phyloP scores from a whole-genome alignment of 306 rosid genomes.

The Vigna mungo region DNA sequence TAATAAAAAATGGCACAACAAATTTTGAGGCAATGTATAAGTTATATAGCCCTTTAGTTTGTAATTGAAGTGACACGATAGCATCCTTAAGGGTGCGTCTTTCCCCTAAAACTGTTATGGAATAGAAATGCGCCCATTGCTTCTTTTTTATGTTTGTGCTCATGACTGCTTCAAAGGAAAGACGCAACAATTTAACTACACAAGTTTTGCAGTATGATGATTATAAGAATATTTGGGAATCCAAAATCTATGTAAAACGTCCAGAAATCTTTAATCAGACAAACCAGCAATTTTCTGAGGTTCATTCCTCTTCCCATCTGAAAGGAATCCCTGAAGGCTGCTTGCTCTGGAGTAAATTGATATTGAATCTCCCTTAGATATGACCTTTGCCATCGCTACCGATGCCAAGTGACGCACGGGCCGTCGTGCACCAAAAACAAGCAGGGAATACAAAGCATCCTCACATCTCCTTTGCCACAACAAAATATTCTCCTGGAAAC shows the following conservation, averaged over 20 bases:
- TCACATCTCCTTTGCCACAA: conserved; percentile 98
- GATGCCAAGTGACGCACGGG: conserved; percentile 98
- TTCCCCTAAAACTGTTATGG: neutral
- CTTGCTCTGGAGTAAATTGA: conserved; percentile 94
- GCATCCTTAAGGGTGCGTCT: too few relatives aligned
- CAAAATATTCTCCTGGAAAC: conserved; percentile 80
- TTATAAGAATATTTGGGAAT: conserved; percentile 18
- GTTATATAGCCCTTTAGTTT: neutral
- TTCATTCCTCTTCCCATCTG: conserved; percentile 85
- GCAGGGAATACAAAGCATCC: conserved; percentile 85
- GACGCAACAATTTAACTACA: conserved; percentile 24
- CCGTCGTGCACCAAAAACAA: conserved; percentile 88
- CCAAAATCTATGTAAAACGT: conserved; percentile 39
- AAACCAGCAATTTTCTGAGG: conserved; percentile 89
- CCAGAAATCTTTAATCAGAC: conserved; percentile 42
- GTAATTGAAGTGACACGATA: neutral
- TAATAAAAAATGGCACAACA: neutral
- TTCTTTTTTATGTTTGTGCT: conserved; percentile 16
- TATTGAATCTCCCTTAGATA: conserved; percentile 86
- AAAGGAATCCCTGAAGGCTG: conserved; percentile 96
- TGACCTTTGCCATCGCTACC: conserved; percentile 84
- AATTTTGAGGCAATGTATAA: neutral
- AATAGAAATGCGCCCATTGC: neutral
- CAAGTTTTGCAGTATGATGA: conserved; percentile 28
- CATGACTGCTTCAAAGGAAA: conserved; percentile 21